A percentile compares a stretch with the other conserved stretches of the same genome.
Evolutionary conservation across 352 stramenopile genomes (phyloP).

Genomic region (Pythium inflatum): DNA sequence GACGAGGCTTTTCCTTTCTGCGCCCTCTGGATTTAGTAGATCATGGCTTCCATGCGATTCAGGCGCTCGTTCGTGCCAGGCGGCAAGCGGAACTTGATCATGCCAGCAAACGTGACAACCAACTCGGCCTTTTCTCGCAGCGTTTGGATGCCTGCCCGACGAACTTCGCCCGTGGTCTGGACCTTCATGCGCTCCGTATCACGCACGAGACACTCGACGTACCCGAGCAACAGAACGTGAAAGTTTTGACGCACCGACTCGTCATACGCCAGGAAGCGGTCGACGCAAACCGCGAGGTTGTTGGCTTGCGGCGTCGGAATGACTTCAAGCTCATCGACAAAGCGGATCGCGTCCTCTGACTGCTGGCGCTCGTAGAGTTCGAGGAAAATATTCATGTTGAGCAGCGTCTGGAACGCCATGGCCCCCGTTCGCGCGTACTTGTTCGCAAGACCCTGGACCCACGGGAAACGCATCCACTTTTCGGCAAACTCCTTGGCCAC

Average conservation of each 20-base stretch:
- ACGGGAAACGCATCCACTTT: constrained; percentile 87
- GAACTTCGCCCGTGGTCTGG: constrained; percentile 61
- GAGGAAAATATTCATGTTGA: constrained; percentile 88
- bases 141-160: constrained; percentile 47
- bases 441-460: constrained; percentile 78
- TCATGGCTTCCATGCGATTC: constrained; percentile 89
- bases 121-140: constrained; percentile 81
- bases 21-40: constrained; percentile 75
- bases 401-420: constrained; percentile 82
- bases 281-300: constrained; percentile 68
- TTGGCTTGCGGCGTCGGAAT: constrained; percentile 68
- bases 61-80: constrained; percentile 82
- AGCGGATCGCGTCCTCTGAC: constrained; percentile 80
- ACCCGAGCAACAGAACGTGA: constrained; percentile 82
- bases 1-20: too few species aligned
- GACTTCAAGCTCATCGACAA: constrained; percentile 80
- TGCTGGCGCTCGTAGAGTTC: constrained; percentile 85
- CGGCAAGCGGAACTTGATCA: constrained; percentile 89
- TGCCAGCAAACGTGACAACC: constrained; percentile 84
- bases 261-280: constrained; percentile 83
- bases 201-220: constrained; percentile 87
- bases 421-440: constrained; percentile 67
- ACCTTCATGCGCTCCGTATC: constrained; percentile 80
- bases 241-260: constrained; percentile 85
- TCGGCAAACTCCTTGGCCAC: constrained; percentile 84